Conservation (phyloP, 2,329 filamentous ascomycete genomes). For the Phialophora macrospora region DNA sequence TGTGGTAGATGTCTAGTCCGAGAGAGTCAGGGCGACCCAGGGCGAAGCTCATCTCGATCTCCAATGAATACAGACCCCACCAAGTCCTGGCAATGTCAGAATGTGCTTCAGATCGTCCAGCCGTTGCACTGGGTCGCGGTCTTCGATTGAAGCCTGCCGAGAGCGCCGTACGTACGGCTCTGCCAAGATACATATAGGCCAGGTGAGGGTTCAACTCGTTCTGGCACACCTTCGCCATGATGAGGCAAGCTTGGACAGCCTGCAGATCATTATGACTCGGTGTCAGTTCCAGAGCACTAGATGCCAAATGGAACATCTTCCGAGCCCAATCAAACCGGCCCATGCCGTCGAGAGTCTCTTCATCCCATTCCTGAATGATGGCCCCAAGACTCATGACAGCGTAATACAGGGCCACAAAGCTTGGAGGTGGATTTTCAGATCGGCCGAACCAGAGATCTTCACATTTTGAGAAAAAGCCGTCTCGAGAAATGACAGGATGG, state of each 20-base stretch:
- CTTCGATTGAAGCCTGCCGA: slow-evolving; percentile 55
- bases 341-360: slow-evolving; percentile 49
- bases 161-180: slow-evolving; percentile 55
- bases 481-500: slow-evolving; percentile 55
- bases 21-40: slow-evolving; percentile 57
- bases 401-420: slow-evolving; percentile 55
- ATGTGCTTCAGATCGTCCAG: slow-evolving; percentile 43
- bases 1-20: slow-evolving; percentile 56
- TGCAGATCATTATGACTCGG: slow-evolving; percentile 45
- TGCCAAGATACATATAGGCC: slow-evolving; percentile 56
- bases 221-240: slow-evolving; percentile 57
- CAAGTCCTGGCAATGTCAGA: slow-evolving; percentile 53
- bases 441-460: slow-evolving; percentile 52
- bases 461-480: slow-evolving; percentile 50
- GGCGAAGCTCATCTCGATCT: slow-evolving; percentile 57
- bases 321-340: slow-evolving; percentile 55
- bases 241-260: slow-evolving; percentile 55
- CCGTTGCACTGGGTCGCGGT: slow-evolving; percentile 40
- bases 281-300: slow-evolving; percentile 2
- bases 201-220: slow-evolving; percentile 56
- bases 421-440: slow-evolving; percentile 42
- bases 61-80: slow-evolving; percentile 55
- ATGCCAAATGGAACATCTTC: slow-evolving; percentile 46
- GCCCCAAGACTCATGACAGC: slow-evolving; percentile 55
- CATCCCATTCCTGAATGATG: slow-evolving; percentile 21